Percentiles rank a stretch among this genome's conserved stretches.
Conservation (phyloP, 352 stramenopile species). For the Phytophthora podocarpi region DNA sequence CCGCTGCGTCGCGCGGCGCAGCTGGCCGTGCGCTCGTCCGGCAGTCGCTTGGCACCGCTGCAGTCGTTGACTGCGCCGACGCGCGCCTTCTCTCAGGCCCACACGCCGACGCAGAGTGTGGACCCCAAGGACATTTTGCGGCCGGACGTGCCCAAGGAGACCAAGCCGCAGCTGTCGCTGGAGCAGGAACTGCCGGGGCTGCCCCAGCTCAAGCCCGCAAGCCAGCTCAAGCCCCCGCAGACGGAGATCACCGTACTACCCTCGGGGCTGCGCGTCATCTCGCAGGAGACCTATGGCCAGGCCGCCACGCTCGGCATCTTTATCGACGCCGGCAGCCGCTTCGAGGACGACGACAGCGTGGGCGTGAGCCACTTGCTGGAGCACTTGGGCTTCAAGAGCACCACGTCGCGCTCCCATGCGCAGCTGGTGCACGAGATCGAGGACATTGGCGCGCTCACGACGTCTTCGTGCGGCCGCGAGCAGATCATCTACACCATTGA, state of each 20-base stretch:
- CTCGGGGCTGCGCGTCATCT: constrained; percentile 96
- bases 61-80: constrained; percentile 7
- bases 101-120: constrained; percentile 10
- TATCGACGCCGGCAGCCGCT: constrained; percentile 90
- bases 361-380: constrained; percentile 95
- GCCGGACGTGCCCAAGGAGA: constrained; percentile 37
- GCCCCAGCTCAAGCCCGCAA: constrained; percentile 84
- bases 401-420: constrained; percentile 77
- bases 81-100: constrained; percentile 53
- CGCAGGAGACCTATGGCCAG: constrained; percentile 96
- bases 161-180: constrained; percentile 64
- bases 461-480: constrained; percentile 92
- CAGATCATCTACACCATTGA: constrained; percentile 98
- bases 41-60: neutral
- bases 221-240: constrained; percentile 83
- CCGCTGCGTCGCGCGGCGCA: constrained; percentile 41
- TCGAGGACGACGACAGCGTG: constrained; percentile 75
- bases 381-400: constrained; percentile 96
- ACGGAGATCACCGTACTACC: constrained; percentile 93
- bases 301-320: constrained; percentile 95
- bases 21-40: too few species aligned
- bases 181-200: constrained; percentile 68
- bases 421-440: constrained; percentile 92
- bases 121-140: constrained; percentile 65
- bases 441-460: constrained; percentile 92